Evolutionary conservation across 768 basidiomycete genomes (phyloP).

Genomic region (Leccinum pellstonianum): DNA sequence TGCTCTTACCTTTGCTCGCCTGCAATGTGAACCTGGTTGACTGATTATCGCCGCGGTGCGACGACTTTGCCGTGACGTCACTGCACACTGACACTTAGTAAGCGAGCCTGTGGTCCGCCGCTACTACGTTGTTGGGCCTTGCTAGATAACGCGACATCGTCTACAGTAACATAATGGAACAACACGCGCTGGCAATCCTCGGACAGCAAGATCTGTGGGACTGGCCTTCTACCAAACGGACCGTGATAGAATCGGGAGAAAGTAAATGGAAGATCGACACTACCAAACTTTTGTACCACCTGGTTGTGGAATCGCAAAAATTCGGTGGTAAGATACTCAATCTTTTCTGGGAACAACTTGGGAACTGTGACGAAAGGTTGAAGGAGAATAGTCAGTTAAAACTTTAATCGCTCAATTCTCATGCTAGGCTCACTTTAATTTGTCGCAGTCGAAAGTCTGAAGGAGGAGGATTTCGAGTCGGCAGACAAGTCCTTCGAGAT

Average conservation of each 20-base stretch:
- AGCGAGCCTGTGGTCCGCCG: no score
- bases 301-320: constrained; percentile 3
- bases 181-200: constrained; percentile 4
- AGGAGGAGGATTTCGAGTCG: constrained; percentile 1
- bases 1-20: no score
- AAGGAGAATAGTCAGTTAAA: constrained; percentile 2
- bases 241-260: background rate
- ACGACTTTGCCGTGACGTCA: no score
- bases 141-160: background rate
- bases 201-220: background rate
- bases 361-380: background rate
- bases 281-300: background rate
- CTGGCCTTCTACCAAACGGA: background rate
- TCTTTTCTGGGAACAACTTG: constrained; percentile 6
- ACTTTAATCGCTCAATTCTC: background rate
- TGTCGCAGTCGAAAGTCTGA: constrained; percentile 1
- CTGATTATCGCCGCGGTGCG: no score
- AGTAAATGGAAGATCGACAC: background rate
- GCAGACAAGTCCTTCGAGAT: background rate
- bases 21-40: no score
- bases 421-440: background rate
- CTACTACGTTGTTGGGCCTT: no score
- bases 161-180: background rate
- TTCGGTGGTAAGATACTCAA: background rate
- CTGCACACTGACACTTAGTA: no score